Percentiles rank a stretch among this genome's conserved stretches.
phyloP scores from a whole-genome alignment of 495 filamentous ascomycete genomes.

The Daldinia vernicosa region DNA sequence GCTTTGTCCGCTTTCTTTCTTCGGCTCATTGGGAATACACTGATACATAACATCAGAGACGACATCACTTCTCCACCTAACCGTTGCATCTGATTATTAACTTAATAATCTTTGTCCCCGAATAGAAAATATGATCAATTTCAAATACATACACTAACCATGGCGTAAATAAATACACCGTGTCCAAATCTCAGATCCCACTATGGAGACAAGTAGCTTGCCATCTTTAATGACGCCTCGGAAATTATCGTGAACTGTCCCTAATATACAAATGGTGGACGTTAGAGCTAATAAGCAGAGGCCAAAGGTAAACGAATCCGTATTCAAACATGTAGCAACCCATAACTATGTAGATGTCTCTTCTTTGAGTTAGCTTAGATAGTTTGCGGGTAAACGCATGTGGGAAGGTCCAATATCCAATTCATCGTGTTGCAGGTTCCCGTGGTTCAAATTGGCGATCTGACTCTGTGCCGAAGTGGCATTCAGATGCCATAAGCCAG shows the following conservation, averaged over 20 bases:
- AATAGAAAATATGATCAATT: background rate
- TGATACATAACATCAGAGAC: conserved; percentile 26
- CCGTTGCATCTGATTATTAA: conserved; percentile 24
- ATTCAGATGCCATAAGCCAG: too few species aligned
- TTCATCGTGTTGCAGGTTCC: too few species aligned
- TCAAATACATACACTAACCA: background rate
- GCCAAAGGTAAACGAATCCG: background rate
- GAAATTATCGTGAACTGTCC: background rate
- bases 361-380: background rate
- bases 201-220: too few species aligned
- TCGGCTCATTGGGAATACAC: conserved; percentile 27
- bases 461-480: too few species aligned
- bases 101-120: background rate
- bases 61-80: conserved; percentile 38
- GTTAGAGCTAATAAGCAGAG: background rate
- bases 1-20: conserved; percentile 9
- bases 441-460: too few species aligned
- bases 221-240: background rate
- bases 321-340: background rate
- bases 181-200: background rate
- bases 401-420: background rate
- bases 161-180: background rate
- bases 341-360: background rate
- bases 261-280: background rate
- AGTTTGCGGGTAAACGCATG: background rate